Conservation (phyloP, 2,329 filamentous ascomycete species). For the Dothideomycetes sp. region DNA sequence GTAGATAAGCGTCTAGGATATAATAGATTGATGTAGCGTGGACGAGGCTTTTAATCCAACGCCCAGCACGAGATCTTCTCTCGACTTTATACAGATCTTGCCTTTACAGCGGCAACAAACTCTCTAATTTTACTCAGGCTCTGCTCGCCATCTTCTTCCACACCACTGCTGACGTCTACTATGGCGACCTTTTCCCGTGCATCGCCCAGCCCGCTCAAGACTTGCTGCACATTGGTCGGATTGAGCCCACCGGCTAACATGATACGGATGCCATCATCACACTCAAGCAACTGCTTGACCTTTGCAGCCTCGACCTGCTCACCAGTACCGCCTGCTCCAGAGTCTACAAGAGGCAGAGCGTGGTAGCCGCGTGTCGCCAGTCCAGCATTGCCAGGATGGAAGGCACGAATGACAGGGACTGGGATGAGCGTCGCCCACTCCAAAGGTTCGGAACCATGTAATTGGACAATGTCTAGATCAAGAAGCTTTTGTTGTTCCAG, state of each 20-base stretch:
- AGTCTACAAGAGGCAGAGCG: slow-evolving; percentile 72
- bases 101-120: slow-evolving; percentile 9
- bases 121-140: slow-evolving; percentile 67
- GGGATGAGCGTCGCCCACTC: slow-evolving; percentile 88
- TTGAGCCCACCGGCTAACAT: slow-evolving; percentile 78
- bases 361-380: slow-evolving; percentile 71
- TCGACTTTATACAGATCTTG: background rate
- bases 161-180: slow-evolving; percentile 89
- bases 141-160: slow-evolving; percentile 75
- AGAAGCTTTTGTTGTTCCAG: slow-evolving; percentile 67
- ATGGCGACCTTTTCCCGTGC: slow-evolving; percentile 56
- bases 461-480: slow-evolving; percentile 76
- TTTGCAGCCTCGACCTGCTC: slow-evolving; percentile 61
- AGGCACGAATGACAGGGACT: slow-evolving; percentile 81
- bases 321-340: slow-evolving; percentile 72
- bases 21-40: no score
- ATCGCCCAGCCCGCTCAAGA: slow-evolving; percentile 52
- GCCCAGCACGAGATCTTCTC: background rate
- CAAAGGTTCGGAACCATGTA: slow-evolving; percentile 83
- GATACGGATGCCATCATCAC: slow-evolving; percentile 60
- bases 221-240: slow-evolving; percentile 63
- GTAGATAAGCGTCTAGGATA: no score
- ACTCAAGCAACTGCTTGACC: slow-evolving; percentile 55
- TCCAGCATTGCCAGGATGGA: slow-evolving; percentile 64
- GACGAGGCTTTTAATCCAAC: no score